These are phyloP conservation scores for Aspergillus caelatus DNA, from an alignment of 2,329 filamentous ascomycete genomes.

Conservation along the genomic window DNA sequence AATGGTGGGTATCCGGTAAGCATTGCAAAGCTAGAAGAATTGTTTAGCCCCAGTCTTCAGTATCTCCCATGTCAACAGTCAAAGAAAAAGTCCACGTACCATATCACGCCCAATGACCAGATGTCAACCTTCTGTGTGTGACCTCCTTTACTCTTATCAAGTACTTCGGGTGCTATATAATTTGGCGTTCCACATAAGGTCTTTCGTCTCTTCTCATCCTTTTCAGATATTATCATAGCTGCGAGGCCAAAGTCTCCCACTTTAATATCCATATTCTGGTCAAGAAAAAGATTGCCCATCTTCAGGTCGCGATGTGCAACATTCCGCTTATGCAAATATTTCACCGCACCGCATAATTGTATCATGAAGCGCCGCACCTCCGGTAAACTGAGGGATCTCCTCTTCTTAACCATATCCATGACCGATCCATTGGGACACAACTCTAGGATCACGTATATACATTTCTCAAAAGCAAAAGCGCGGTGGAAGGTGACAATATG, in stretches of 20 bases:
- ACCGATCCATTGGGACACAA: constrained; percentile 93
- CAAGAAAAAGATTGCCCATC: constrained; percentile 96
- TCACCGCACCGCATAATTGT: constrained; percentile 94
- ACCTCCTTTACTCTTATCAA: constrained; percentile 90
- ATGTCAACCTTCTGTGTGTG: constrained; percentile 98
- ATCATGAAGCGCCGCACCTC: constrained; percentile 93
- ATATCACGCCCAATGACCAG: constrained; percentile 97
- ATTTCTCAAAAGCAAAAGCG: constrained; percentile 85
- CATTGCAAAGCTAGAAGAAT: constrained; percentile 75
- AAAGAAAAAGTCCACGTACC: constrained; percentile 56
- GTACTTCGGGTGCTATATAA: constrained; percentile 95
- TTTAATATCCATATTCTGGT: constrained; percentile 94
- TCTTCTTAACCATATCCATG: constrained; percentile 95
- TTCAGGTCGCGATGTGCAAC: constrained; percentile 97
- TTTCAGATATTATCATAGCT: constrained; percentile 85
- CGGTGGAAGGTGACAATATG: constrained; percentile 96
- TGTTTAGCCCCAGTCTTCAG: constrained; percentile 22
- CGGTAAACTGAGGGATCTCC: constrained; percentile 87
- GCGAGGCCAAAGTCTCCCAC: constrained; percentile 97
- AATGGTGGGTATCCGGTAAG: constrained; percentile 95
- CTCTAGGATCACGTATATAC: constrained; percentile 92
- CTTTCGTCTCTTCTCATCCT: constrained; percentile 82
- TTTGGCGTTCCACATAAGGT: constrained; percentile 97
- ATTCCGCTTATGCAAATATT: constrained; percentile 94
- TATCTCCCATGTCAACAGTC: background rate